These are phyloP conservation scores for Suillus bovinus DNA, from an alignment of 768 basidiomycete genomes.

Conservation along the genomic window DNA sequence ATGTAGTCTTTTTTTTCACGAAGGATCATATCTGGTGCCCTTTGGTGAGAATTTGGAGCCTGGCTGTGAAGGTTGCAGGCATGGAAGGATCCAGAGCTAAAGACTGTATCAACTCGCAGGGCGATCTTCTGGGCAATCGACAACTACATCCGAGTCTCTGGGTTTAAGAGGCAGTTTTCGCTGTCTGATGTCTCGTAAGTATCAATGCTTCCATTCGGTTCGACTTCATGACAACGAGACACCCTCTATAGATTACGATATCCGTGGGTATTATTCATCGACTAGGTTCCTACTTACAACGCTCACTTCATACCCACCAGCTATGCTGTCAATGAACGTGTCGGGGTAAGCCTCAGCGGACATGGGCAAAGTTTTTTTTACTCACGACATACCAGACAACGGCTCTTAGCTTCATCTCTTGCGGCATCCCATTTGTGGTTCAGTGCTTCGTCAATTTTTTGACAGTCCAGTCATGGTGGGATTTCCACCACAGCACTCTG, in stretches of 20 bases:
- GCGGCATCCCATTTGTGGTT: conserved; percentile 62
- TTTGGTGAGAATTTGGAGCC: conserved; percentile 50
- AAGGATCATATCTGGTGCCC: conserved; percentile 64
- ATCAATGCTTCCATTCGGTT: neutral
- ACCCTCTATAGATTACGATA: conserved; percentile 37
- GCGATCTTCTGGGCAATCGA: conserved; percentile 58
- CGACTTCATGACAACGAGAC: conserved; percentile 11
- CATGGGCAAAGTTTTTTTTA: conserved; percentile 1
- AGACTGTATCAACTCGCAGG: conserved; percentile 35
- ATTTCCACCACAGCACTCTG: conserved; percentile 68
- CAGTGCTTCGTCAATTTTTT: conserved; percentile 66
- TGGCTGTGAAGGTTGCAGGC: neutral
- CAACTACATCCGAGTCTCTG: conserved; percentile 42
- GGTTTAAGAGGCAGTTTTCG: conserved; percentile 79
- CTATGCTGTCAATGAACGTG: conserved; percentile 67
- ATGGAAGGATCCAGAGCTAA: neutral
- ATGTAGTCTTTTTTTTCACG: neutral
- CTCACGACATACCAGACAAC: conserved; percentile 23
- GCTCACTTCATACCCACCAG: conserved; percentile 33
- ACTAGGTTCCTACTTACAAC: neutral
- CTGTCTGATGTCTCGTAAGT: conserved; percentile 73
- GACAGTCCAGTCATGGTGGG: conserved; percentile 85
- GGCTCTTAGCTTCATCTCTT: conserved; percentile 45
- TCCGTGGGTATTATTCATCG: conserved; percentile 32
- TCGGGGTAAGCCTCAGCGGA: conserved; percentile 42